phyloP scores from a whole-genome alignment of 805 yeast species.

The Cyberlindnera sargentensis region DNA sequence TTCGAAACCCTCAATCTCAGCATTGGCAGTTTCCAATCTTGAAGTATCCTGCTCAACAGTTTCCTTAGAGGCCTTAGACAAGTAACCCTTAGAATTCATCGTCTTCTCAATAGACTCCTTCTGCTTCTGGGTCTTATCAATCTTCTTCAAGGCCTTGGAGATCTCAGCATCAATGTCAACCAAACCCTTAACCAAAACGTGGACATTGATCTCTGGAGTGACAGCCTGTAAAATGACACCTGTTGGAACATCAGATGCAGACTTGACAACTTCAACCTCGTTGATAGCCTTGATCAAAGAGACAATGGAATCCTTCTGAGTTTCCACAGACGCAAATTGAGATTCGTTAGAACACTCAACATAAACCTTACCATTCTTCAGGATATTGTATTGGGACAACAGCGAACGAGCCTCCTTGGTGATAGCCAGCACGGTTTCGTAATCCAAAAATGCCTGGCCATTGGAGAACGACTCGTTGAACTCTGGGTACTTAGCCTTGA shows the following conservation, averaged over 20 bases:
- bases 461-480: conserved; percentile 56
- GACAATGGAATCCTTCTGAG: conserved; percentile 81
- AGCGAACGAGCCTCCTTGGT: conserved; percentile 90
- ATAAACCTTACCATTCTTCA: conserved; percentile 80
- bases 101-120: conserved; percentile 63
- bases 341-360: conserved; percentile 59
- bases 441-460: conserved; percentile 59
- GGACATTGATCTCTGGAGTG: conserved; percentile 75
- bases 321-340: conserved; percentile 44
- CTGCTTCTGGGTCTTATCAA: conserved; percentile 55
- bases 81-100: conserved; percentile 67
- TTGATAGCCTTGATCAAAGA: conserved; percentile 90
- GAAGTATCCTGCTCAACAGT: conserved; percentile 72
- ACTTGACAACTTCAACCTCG: conserved; percentile 56
- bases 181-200: conserved; percentile 88
- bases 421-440: conserved; percentile 77
- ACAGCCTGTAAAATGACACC: conserved; percentile 89
- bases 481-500: conserved; percentile 73
- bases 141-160: conserved; percentile 70
- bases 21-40: conserved; percentile 61
- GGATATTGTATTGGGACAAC: conserved; percentile 81
- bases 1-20: conserved; percentile 87
- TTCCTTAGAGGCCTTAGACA: conserved; percentile 73
- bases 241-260: conserved; percentile 57
- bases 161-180: conserved; percentile 91